Conservation (phyloP, 2,329 filamentous ascomycete genomes). For the Fusarium sp. region DNA sequence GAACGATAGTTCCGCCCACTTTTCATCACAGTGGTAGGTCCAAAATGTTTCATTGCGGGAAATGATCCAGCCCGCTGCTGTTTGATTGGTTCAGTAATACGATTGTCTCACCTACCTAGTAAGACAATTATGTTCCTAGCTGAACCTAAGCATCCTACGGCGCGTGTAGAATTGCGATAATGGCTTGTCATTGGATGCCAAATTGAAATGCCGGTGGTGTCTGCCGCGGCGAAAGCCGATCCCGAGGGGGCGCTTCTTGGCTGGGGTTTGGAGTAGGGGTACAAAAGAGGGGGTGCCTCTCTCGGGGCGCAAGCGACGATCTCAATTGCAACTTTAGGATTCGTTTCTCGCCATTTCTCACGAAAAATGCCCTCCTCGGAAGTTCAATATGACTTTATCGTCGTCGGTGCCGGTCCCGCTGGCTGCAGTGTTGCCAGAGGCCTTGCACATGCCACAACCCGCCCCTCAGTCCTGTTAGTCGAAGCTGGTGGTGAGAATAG, state of each 20-base stretch:
- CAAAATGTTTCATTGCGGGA: neutral
- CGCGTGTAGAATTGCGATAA: neutral
- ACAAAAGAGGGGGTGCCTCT: neutral
- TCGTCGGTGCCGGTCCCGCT: conserved; percentile 31
- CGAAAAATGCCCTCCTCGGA: neutral
- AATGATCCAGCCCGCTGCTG: neutral
- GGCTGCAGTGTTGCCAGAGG: conserved; percentile 26
- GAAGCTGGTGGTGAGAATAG: conserved; percentile 29
- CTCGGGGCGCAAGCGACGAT: neutral
- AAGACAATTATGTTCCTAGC: neutral
- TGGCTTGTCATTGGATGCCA: neutral
- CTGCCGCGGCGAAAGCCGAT: neutral
- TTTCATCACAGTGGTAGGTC: neutral
- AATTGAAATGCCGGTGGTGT: neutral
- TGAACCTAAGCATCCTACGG: neutral
- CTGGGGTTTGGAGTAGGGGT: neutral
- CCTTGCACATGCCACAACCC: conserved; percentile 15
- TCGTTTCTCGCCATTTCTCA: neutral
- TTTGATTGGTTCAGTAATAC: neutral
- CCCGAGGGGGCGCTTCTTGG: neutral
- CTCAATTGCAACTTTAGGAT: neutral
- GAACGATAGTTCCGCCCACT: neutral
- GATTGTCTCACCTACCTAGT: neutral
- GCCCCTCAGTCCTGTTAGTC: conserved; percentile 20
- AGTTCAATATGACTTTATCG: conserved; percentile 28